Base-by-base conservation (phyloP, 345 rosid species). In the Linum tenue region DNA sequence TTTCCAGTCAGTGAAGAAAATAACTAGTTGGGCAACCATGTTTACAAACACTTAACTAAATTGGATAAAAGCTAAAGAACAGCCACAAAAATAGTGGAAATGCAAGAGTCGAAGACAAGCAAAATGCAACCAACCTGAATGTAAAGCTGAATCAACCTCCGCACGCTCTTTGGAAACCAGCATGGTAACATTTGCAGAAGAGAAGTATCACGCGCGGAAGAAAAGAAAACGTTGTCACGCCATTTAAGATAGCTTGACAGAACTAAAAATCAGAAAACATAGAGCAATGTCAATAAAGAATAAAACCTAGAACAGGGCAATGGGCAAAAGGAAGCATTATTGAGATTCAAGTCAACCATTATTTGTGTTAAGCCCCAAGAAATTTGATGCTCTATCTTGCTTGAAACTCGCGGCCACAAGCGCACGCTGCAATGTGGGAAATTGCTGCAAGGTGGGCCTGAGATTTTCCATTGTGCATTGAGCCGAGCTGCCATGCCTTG, bases 401-500 rank as follows among this genome's bases (percentile, higher is more conserved):
- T 86, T 87, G 69, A 82, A 78, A 76, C 96, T 78, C 64, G 92
- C 86, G 36, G 89, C 81, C 58, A 88, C 82, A 67, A 94, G 85
- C n/a, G 81, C 80, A 61, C 80, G 92, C 99, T 95, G 80, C 73
- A 94, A 71, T 38, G 96, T 90, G 69, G 99, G 96, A 75, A 83
- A 90, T 66, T 73, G 83, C 69, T 86, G 97, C 73, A 94, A 78
- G 72, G 78, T 51, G 51, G 99, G 82, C 69, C 75, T 84, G 75
- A 94, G 83, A 74, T 86, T 90, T 83, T 94, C 99, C 77, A 94
- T 70, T 31, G 97, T 83, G 79, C 97, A 94, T 79, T 90, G 99
- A 5, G 89, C 85, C 58, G 97, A 74, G 77, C 82, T 84, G 74
- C 86, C 67, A 69, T 80, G 90, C 86, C 96, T 82, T 69, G 77